A percentile compares a stretch with the other conserved stretches of the same genome.
These are phyloP conservation scores for Skeletonema potamos DNA, from an alignment of 108 stramenopile genomes.

Conservation along the genomic window DNA sequence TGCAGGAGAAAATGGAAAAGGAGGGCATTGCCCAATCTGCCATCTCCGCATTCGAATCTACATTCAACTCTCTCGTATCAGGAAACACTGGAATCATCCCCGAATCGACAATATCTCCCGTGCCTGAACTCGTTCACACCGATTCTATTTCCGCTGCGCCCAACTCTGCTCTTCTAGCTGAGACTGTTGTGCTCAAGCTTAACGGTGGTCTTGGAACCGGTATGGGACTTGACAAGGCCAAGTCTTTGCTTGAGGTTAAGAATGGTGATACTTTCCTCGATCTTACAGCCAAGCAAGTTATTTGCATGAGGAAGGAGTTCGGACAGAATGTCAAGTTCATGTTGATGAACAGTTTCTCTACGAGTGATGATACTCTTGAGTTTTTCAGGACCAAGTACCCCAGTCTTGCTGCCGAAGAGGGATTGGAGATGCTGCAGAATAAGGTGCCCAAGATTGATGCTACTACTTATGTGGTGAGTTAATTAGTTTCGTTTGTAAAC, in stretches of 20 bases:
- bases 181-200: slow-evolving; percentile 97
- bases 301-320: slow-evolving; percentile 90
- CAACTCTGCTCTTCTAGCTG: slow-evolving; percentile 76
- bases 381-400: slow-evolving; percentile 91
- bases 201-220: slow-evolving; percentile 99
- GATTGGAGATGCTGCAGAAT: slow-evolving; percentile 98
- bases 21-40: slow-evolving; percentile 88
- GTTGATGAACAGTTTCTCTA: slow-evolving; percentile 99
- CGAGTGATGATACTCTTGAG: slow-evolving; percentile 92
- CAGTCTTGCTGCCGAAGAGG: slow-evolving; percentile 85
- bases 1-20: slow-evolving; percentile 88
- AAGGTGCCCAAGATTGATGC: slow-evolving; percentile 98
- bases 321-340: slow-evolving; percentile 96
- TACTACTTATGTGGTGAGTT: slow-evolving; percentile 77
- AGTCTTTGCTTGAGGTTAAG: slow-evolving; percentile 96
- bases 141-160: slow-evolving; percentile 61
- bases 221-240: slow-evolving; percentile 99
- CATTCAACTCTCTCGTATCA: slow-evolving; percentile 86
- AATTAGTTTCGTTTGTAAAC: background rate
- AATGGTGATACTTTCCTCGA: slow-evolving; percentile 98
- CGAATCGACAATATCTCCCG: slow-evolving; percentile 90
- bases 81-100: slow-evolving; percentile 97
- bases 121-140: slow-evolving; percentile 85
- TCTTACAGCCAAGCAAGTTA: slow-evolving; percentile 98
- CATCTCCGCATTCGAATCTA: slow-evolving; percentile 90